These are phyloP conservation scores for Psidium friedrichsthalianum DNA, from an alignment of 345 rosid species.

Conservation along the genomic window DNA sequence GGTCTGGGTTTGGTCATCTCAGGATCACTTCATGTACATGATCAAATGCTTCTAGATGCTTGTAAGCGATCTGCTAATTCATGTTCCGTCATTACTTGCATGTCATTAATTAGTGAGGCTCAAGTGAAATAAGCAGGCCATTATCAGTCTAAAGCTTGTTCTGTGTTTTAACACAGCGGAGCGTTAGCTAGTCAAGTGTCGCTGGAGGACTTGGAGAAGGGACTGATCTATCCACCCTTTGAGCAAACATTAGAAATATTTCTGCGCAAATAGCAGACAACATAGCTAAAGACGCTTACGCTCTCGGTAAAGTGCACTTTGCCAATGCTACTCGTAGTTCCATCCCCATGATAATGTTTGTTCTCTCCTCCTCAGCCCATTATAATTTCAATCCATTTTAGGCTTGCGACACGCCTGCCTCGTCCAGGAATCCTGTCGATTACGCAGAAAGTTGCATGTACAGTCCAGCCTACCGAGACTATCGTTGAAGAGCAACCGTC, in stretches of 20 bases:
- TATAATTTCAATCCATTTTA: neutral
- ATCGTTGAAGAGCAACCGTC: conserved; percentile 10
- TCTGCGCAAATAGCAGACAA: conserved; percentile 78
- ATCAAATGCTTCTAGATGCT: conserved; percentile 83
- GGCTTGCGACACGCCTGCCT: conserved; percentile 33
- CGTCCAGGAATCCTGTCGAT: conserved; percentile 21
- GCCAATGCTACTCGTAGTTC: neutral
- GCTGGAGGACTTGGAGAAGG: conserved; percentile 52
- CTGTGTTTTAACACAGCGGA: conserved; percentile 36
- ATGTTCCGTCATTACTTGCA: neutral
- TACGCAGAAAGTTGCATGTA: conserved; percentile 44
- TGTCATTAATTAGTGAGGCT: rapidly evolving
- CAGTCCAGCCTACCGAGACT: conserved; percentile 21
- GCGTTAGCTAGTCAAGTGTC: conserved; percentile 71
- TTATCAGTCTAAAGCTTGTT: neutral
- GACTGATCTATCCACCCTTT: conserved; percentile 86
- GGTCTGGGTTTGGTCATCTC: conserved; percentile 87
- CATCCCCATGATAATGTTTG: neutral
- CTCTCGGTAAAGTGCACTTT: conserved; percentile 41
- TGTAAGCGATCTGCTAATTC: conserved; percentile 32
- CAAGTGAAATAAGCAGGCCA: neutral
- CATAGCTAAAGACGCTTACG: conserved; percentile 83
- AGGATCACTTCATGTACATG: conserved; percentile 73
- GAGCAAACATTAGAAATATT: conserved; percentile 59
- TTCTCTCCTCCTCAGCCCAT: neutral